phyloP scores from a whole-genome alignment of 768 basidiomycete genomes.

The Sporobolomyces phaffii region DNA sequence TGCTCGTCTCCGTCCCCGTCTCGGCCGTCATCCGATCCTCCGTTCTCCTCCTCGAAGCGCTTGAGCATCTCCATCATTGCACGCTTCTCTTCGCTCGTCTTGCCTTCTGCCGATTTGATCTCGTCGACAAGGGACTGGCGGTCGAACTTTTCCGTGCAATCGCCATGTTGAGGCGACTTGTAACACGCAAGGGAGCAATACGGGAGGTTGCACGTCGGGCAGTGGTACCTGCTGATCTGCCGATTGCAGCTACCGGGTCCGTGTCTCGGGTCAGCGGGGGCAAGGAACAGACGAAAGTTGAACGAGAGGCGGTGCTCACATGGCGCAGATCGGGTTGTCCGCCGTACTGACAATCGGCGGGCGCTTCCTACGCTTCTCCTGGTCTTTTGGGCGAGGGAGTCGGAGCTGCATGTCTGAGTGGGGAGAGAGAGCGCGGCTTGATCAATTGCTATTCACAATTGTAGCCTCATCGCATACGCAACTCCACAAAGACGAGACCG shows the following conservation, averaged over 20 bases:
- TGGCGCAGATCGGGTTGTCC: slow-evolving; percentile 13
- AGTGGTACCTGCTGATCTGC: slow-evolving; percentile 38
- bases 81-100: slow-evolving; percentile 16
- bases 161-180: slow-evolving; percentile 19
- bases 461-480: too few relatives aligned
- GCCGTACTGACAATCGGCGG: slow-evolving; percentile 28
- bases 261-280: too few relatives aligned
- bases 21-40: slow-evolving; percentile 15
- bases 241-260: slow-evolving; percentile 26
- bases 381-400: slow-evolving; percentile 16
- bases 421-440: neutral
- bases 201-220: slow-evolving; percentile 41
- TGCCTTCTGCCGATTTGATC: slow-evolving; percentile 15
- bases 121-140: slow-evolving; percentile 32
- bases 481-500: too few relatives aligned
- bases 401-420: slow-evolving; percentile 18
- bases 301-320: slow-evolving; percentile 1
- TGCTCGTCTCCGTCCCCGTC: slow-evolving; percentile 9
- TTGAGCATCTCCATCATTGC: slow-evolving; percentile 38
- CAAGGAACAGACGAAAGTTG: neutral
- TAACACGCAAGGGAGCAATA: slow-evolving; percentile 42
- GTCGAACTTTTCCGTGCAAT: slow-evolving; percentile 36
- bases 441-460: too few relatives aligned
- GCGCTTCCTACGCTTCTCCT: neutral
- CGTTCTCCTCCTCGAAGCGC: slow-evolving; percentile 36